Conservation (phyloP, 176 grass and related monocot species). For the Alopecurus myosuroides region DNA sequence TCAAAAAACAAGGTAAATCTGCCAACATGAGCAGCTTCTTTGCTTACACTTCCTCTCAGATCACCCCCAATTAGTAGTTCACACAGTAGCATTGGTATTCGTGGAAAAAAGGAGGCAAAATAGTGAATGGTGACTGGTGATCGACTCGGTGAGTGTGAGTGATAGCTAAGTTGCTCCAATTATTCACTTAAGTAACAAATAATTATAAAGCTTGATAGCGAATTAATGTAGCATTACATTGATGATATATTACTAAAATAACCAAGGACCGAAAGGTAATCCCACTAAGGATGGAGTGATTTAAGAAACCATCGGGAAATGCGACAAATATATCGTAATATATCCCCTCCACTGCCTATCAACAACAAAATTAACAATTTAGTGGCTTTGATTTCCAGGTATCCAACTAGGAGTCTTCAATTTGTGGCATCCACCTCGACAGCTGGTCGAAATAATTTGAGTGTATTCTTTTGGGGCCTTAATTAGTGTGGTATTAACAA, state of each 20-base stretch:
- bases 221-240: slow-evolving; percentile 21
- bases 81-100: slow-evolving; percentile 2
- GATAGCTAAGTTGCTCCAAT: slow-evolving; percentile 34
- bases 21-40: neutral
- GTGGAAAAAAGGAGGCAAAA: neutral
- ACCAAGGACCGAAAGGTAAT: slow-evolving; percentile 3
- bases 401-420: neutral
- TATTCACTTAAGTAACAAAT: slow-evolving; percentile 18
- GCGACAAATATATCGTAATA: neutral
- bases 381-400: neutral
- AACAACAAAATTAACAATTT: neutral
- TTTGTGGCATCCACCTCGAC: neutral
- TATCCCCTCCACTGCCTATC: neutral
- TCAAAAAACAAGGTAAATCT: neutral
- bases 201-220: slow-evolving; percentile 18
- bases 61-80: slow-evolving; percentile 13
- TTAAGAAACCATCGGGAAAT: neutral
- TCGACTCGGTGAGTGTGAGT: neutral
- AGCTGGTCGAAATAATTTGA: no score
- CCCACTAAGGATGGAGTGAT: neutral
- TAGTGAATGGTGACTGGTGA: neutral
- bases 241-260: slow-evolving; percentile 10
- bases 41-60: neutral
- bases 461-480: no score
- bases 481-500: no score